Evolutionary conservation across 2,329 filamentous ascomycete species (phyloP), one percentile per base, ranked within the genome.

Genomic region (Colletotrichum nymphaeae): DNA sequence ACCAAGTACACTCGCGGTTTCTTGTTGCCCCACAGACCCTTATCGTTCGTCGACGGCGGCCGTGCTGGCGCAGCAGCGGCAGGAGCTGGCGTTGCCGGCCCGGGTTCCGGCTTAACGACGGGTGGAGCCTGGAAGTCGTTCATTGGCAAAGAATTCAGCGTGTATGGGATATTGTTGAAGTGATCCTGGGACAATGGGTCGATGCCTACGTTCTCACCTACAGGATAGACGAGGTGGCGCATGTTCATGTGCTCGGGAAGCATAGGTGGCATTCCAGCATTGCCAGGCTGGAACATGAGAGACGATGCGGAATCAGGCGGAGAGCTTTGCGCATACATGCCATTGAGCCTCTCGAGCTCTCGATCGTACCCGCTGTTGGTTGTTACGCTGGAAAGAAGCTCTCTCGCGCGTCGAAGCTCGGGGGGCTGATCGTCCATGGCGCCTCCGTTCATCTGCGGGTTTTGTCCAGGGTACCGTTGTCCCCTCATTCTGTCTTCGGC

Each of bases 181-280:
- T 98, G 95, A 78, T 98, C 95, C 77, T 94, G 93, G 80, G 96
- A 95, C 88, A 97, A 97, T 1, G 96, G 95, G 80, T 98, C 95
- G 76, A 98, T 98, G 66, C 95, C 95, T 76, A 97, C 94, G 0
- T 93, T 97, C 76, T 95, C 92, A 22, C 95, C 95, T 19, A 97
- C 95, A 0, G 96, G 95, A 80, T 98, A 98, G 11, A 98, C 95
- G 67, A 97, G 89, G 75, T 90, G 89, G 57, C 89, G 84, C 75
- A 89, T 86, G 73, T 91, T 88, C 76, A 91, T 84, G 52, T 88
- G 85, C 74, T 91, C 88, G 74, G 88, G 84, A 76, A 89, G 79
- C 79, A 88, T 82, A 28, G 84, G 83, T 78, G 46, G 80, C 77
- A 46, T 79, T 12, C 72, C 72, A 5, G 68, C 8, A 4, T 82